A percentile compares a stretch with the other conserved stretches of the same genome.
These are phyloP conservation scores for Samsoniella hepiali DNA, from an alignment of 2,329 filamentous ascomycete species.

Conservation along the genomic window DNA sequence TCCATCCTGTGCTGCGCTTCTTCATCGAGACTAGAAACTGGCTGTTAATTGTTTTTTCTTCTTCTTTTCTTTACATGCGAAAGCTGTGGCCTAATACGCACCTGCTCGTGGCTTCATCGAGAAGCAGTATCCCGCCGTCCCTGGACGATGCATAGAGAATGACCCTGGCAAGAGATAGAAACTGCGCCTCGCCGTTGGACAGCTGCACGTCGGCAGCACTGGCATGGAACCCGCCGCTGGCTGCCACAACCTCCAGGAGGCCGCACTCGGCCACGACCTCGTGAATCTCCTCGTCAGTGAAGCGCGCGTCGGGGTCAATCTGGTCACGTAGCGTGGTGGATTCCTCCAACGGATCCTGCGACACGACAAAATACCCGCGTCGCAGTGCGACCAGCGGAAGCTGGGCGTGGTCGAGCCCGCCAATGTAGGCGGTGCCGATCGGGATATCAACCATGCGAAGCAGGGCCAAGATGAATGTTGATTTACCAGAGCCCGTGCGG, in stretches of 20 bases:
- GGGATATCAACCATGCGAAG: constrained; percentile 3
- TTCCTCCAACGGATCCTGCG: constrained; percentile 2
- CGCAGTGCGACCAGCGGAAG: neutral
- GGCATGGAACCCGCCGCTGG: neutral
- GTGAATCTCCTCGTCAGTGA: neutral
- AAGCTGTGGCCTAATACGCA: neutral
- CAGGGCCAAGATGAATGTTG: neutral
- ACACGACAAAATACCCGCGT: neutral
- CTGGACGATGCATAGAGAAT: neutral
- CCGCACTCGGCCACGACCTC: neutral
- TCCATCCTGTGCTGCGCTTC: constrained; percentile 4
- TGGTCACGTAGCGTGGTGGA: neutral
- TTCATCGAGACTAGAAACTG: neutral
- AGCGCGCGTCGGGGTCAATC: neutral
- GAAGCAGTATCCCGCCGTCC: neutral
- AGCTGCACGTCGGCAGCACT: neutral
- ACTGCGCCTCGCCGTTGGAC: neutral
- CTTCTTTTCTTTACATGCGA: neutral
- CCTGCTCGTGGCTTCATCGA: neutral
- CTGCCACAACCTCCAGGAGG: neutral
- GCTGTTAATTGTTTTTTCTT: neutral
- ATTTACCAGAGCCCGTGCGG: constrained; percentile 13
- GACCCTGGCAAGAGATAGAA: neutral
- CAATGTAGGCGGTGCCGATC: neutral
- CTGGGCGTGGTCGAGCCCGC: neutral